phyloP scores from a whole-genome alignment of 345 rosid species.

The Rhizophora apiculata region DNA sequence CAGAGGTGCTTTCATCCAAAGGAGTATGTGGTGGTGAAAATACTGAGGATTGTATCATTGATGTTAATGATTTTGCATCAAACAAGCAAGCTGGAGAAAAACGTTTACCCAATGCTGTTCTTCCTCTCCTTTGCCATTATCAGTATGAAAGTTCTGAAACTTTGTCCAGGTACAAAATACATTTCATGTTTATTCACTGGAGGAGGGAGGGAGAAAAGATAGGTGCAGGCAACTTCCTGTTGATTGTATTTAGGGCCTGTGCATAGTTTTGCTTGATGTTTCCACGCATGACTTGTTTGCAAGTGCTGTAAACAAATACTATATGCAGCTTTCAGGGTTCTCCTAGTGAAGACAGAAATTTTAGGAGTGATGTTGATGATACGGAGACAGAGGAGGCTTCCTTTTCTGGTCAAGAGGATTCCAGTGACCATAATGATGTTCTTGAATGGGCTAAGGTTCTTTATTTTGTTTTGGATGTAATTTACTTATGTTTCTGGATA shows the following conservation, averaged over 20 bases:
- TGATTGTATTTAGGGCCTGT: too few species aligned
- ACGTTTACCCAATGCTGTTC: constrained; percentile 49
- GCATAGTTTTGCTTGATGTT: neutral
- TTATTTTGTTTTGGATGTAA: constrained; percentile 17
- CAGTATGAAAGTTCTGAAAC: constrained; percentile 80
- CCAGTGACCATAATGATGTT: constrained; percentile 56
- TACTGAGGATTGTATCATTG: constrained; percentile 32
- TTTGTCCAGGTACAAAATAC: constrained; percentile 54
- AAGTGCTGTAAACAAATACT: neutral
- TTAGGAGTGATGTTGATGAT: constrained; percentile 62
- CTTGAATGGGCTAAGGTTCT: constrained; percentile 95
- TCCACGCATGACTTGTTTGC: neutral
- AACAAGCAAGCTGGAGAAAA: constrained; percentile 52
- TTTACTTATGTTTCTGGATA: neutral
- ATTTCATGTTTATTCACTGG: constrained; percentile 2
- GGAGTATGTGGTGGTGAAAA: constrained; percentile 33
- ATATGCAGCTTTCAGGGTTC: constrained; percentile 68
- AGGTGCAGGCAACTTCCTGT: too few species aligned
- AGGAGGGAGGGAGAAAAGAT: too few species aligned
- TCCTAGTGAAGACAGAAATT: constrained; percentile 64
- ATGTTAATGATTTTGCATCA: constrained; percentile 38
- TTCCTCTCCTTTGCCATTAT: constrained; percentile 57
- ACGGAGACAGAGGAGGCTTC: constrained; percentile 82
- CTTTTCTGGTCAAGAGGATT: constrained; percentile 81
- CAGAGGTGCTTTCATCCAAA: constrained; percentile 32